Percentiles rank a stretch among this genome's conserved stretches.
phyloP scores from a whole-genome alignment of 768 basidiomycete genomes.

The Trametes cubensis region DNA sequence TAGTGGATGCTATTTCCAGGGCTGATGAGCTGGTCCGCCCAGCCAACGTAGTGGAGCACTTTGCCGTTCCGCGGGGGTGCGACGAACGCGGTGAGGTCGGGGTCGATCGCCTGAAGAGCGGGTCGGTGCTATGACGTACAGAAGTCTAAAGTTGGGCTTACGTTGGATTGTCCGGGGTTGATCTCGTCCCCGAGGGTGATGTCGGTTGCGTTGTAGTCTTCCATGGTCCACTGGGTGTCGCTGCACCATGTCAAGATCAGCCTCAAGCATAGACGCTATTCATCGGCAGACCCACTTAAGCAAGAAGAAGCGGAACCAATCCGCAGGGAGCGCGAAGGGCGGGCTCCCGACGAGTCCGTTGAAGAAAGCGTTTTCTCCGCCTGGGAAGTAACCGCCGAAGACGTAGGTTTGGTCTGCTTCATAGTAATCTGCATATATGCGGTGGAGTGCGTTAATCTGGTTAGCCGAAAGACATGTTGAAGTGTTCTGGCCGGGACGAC shows the following conservation, averaged over 20 bases:
- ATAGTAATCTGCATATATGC: slow-evolving; percentile 27
- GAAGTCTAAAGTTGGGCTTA: background rate
- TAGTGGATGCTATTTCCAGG: slow-evolving; percentile 32
- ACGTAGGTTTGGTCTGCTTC: slow-evolving; percentile 28
- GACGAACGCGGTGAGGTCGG: slow-evolving; percentile 27
- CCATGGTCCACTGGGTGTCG: slow-evolving; percentile 24
- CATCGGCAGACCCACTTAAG: slow-evolving; percentile 19
- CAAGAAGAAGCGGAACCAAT: slow-evolving; percentile 24
- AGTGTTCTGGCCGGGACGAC: slow-evolving; percentile 24
- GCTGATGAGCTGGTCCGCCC: slow-evolving; percentile 35
- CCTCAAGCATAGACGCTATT: too few species aligned
- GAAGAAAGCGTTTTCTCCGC: slow-evolving; percentile 25
- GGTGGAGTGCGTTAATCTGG: slow-evolving; percentile 31
- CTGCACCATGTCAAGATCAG: slow-evolving; percentile 2
- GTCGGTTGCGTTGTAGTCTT: slow-evolving; percentile 21
- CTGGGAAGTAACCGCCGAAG: slow-evolving; percentile 30
- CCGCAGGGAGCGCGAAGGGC: slow-evolving; percentile 9
- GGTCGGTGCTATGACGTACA: too few species aligned
- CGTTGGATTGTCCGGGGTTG: slow-evolving; percentile 26
- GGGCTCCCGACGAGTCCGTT: slow-evolving; percentile 4
- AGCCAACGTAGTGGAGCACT: slow-evolving; percentile 31
- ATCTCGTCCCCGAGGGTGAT: slow-evolving; percentile 24
- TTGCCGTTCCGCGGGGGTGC: slow-evolving; percentile 25
- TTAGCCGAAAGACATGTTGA: slow-evolving; percentile 28
- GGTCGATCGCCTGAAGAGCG: slow-evolving; percentile 7